Conservation (phyloP, 192 early-diverging fungal genomes). For the Gamsiella multidivaricata region DNA sequence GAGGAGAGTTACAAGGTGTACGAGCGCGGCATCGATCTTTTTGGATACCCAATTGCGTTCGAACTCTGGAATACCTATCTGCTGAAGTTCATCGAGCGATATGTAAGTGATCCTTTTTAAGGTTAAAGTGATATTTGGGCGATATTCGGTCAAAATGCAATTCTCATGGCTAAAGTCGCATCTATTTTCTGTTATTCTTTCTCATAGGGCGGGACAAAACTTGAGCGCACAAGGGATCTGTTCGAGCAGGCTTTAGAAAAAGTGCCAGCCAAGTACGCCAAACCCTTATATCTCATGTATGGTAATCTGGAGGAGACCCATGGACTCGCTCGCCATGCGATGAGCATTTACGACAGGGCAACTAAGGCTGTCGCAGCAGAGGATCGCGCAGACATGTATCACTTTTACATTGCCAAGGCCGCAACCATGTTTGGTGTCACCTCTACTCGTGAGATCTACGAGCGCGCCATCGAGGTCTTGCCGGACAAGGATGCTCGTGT, state of each 20-base stretch:
- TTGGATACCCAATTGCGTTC: slow-evolving; percentile 96
- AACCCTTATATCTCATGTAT: slow-evolving; percentile 88
- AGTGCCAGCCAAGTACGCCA: slow-evolving; percentile 88
- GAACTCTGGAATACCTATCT: slow-evolving; percentile 99
- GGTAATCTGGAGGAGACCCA: slow-evolving; percentile 93
- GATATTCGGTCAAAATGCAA: too few species aligned
- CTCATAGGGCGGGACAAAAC: slow-evolving; percentile 75
- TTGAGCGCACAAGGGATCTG: slow-evolving; percentile 94
- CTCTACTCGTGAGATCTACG: slow-evolving; percentile 90
- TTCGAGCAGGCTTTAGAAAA: slow-evolving; percentile 94
- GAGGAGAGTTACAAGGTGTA: slow-evolving; percentile 97
- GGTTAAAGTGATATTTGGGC: too few species aligned
- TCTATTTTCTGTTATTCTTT: background rate
- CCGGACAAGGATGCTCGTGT: slow-evolving; percentile 83
- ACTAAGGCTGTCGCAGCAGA: slow-evolving; percentile 80
- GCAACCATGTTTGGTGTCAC: slow-evolving; percentile 88
- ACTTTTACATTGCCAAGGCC: slow-evolving; percentile 91
- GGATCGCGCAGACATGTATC: slow-evolving; percentile 85
- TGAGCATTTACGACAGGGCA: slow-evolving; percentile 94
- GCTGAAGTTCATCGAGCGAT: slow-evolving; percentile 84
- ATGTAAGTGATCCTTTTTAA: slow-evolving; percentile 64
- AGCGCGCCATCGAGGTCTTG: slow-evolving; percentile 88
- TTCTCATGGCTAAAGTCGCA: too few species aligned
- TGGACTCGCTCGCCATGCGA: slow-evolving; percentile 90
- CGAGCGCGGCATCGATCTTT: slow-evolving; percentile 95